These are phyloP conservation scores for Veloboletus limbatus DNA, from an alignment of 1,284 basidiomycete genomes.

Conservation along the genomic window DNA sequence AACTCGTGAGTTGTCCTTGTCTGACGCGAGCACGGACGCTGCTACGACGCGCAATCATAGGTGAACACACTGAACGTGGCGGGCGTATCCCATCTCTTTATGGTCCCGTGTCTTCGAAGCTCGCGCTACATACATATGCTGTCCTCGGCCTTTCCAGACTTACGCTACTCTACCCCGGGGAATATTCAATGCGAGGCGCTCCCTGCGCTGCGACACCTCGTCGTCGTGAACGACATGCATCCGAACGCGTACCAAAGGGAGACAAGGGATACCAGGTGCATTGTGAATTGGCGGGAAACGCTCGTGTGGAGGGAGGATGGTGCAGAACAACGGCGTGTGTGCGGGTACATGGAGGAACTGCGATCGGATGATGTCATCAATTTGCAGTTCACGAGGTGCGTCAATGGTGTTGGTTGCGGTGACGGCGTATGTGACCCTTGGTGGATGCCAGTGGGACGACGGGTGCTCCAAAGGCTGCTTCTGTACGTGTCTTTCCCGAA, in stretches of 20 bases:
- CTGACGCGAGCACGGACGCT: neutral
- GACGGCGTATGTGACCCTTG: slow-evolving; percentile 1
- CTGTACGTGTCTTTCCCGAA: slow-evolving; percentile 45
- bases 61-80: slow-evolving; percentile 61
- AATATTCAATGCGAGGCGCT: slow-evolving; percentile 59
- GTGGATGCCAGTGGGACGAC: slow-evolving; percentile 64
- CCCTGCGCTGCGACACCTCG: slow-evolving; percentile 62
- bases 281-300: slow-evolving; percentile 66
- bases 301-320: slow-evolving; percentile 58
- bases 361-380: slow-evolving; percentile 73
- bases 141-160: slow-evolving; percentile 54
- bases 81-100: slow-evolving; percentile 67
- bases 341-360: slow-evolving; percentile 40
- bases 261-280: slow-evolving; percentile 44
- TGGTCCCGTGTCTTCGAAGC: slow-evolving; percentile 67
- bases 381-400: slow-evolving; percentile 78
- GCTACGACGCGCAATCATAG: slow-evolving; percentile 33
- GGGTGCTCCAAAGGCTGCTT: slow-evolving; percentile 75
- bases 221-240: slow-evolving; percentile 66
- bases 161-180: slow-evolving; percentile 50
- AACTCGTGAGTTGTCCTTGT: slow-evolving; percentile 50
- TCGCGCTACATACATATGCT: slow-evolving; percentile 64
- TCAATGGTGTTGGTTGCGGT: neutral
- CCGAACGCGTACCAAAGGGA: slow-evolving; percentile 40
- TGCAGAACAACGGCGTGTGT: slow-evolving; percentile 41